Conservation (phyloP, 2,329 filamentous ascomycete genomes). For the Nigrospora sphaerica region DNA sequence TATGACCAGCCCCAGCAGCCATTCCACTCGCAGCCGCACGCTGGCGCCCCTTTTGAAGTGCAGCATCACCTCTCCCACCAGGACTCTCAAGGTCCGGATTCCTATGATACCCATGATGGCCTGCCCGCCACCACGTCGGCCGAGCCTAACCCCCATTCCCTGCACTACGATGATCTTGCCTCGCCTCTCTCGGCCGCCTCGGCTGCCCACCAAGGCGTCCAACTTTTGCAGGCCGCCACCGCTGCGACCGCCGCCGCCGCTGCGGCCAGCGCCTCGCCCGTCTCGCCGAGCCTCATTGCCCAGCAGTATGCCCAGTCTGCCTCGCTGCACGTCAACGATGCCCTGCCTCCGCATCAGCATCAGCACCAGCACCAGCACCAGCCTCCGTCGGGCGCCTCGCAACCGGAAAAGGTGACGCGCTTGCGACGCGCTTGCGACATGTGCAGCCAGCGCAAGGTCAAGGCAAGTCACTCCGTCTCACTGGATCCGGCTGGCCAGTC, state of each 20-base stretch:
- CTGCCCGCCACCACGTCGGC: background rate
- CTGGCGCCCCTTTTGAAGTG: too few relatives aligned
- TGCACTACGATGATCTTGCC: conserved; percentile 3
- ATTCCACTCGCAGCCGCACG: background rate
- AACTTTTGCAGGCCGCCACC: conserved; percentile 3
- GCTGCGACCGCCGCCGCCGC: conserved; percentile 3
- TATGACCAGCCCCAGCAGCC: background rate
- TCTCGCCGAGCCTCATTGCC: conserved; percentile 11
- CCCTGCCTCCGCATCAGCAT: background rate
- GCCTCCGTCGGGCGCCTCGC: conserved; percentile 3
- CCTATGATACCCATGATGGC: background rate
- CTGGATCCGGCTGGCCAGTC: background rate
- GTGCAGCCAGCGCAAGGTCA: conserved; percentile 56
- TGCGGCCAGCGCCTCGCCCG: background rate
- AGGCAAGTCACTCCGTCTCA: conserved; percentile 24
- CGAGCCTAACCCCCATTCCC: conserved; percentile 1
- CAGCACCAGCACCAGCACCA: background rate
- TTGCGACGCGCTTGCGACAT: conserved; percentile 54
- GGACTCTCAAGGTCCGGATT: background rate
- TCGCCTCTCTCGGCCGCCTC: conserved; percentile 1
- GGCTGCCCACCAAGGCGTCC: conserved; percentile 1
- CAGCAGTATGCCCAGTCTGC: conserved; percentile 26
- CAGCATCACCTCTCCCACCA: background rate
- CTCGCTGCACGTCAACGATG: conserved; percentile 19
- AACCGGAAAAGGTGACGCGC: conserved; percentile 40